These are phyloP conservation scores for Fusarium tanahbumbuense DNA, from an alignment of 2,329 filamentous ascomycete species.

Conservation along the genomic window DNA sequence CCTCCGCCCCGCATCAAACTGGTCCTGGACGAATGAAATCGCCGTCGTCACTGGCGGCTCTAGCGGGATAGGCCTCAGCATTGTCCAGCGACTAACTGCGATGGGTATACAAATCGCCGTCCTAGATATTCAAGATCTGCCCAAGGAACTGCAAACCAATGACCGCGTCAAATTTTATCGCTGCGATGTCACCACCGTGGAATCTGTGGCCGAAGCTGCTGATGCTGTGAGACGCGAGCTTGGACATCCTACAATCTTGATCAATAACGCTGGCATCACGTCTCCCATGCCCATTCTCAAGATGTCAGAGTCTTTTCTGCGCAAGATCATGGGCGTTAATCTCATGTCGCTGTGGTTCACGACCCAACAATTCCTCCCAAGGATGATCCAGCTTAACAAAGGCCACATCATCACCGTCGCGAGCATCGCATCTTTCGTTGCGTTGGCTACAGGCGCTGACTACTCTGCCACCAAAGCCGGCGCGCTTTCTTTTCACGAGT, in stretches of 20 bases:
- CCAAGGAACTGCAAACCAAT: conserved; percentile 42
- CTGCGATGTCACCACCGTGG: conserved; percentile 56
- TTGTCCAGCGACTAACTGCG: conserved; percentile 48
- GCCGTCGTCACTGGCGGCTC: conserved; percentile 59
- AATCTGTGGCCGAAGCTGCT: conserved; percentile 59
- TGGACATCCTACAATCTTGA: conserved; percentile 73
- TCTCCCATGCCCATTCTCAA: conserved; percentile 69
- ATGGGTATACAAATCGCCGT: conserved; percentile 73
- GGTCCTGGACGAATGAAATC: conserved; percentile 56
- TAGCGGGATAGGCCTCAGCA: conserved; percentile 55
- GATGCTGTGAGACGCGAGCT: conserved; percentile 55
- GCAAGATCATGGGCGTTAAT: conserved; percentile 76
- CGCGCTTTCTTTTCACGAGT: conserved; percentile 75
- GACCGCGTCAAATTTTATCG: conserved; percentile 48
- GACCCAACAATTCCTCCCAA: conserved; percentile 72
- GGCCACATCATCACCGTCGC: conserved; percentile 79
- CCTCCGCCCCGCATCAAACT: conserved; percentile 28
- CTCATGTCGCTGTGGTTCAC: conserved; percentile 73
- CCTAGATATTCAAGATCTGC: conserved; percentile 66
- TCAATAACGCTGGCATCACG: conserved; percentile 77
- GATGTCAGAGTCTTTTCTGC: conserved; percentile 65
- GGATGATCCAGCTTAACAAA: conserved; percentile 72
- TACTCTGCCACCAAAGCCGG: conserved; percentile 75
- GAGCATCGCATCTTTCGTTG: conserved; percentile 70
- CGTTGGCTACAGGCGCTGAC: conserved; percentile 71